Evolutionary conservation across 192 early-diverging fungal genomes (phyloP), one percentile per base, ranked within the genome.

Genomic region (Coemansia sp.): DNA sequence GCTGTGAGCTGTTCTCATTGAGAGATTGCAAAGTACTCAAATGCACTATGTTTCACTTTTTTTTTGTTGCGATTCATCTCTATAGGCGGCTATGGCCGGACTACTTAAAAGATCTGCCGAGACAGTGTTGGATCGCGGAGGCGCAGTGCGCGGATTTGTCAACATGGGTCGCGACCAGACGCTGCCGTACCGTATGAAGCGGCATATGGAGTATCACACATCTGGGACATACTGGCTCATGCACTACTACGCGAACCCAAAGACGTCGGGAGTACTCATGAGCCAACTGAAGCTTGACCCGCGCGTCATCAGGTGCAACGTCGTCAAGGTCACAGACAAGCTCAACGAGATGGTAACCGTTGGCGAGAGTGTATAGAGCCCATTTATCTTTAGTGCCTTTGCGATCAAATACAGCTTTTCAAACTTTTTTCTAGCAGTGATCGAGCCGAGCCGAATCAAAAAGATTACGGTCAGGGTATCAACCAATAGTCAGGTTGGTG

Each of bases 151-250:
- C 46, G 87, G 89, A 13, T 91, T 98, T 78, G 87, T 92, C 65
- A 90, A 90, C 72, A 81, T 93, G 75, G 90, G 90, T 13, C 62
- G 74, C 44, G 83, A 88, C 44, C 82, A 84, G 72, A 76, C 83
- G 58, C 81, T 98, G 39, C 94, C 94, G 38, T 92, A 95, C 75
- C 88, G 95, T 53, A 96, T 95, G 84, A 91, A 93, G 84, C 85
- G 92, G 68, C 96, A 96, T 74, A 95, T 95, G 85, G 89, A 91
- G 82, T 90, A 90, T 50, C 87, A 88, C 75, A 84, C 80, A 22
- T 71, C 85, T 44, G 92, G 92, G 72, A 83, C 87, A 62, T 90
- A 87, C 76, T 93, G 92, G 90, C 70, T 89, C 29, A 93, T 93
- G 90, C 89, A 91, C 74, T 93, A 92, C 75, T 90, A 91, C 62